Conservation (phyloP, 805 yeast species). For the Barnettozyma sucrosica region DNA sequence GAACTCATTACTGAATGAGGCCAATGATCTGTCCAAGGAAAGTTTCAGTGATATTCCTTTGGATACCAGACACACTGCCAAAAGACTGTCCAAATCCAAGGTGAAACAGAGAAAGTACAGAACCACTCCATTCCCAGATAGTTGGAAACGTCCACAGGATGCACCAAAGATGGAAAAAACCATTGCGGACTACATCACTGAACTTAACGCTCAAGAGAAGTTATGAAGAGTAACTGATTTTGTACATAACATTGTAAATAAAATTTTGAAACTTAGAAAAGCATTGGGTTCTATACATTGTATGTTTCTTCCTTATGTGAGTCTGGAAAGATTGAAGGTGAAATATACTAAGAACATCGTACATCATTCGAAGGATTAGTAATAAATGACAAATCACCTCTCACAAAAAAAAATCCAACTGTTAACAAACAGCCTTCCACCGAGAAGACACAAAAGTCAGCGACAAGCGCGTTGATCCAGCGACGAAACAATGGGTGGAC, state of each 20-base stretch:
- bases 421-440: not conserved
- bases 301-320: no score
- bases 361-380: no score
- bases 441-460: not conserved
- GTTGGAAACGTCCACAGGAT: constrained; percentile 73
- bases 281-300: no score
- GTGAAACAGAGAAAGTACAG: constrained; percentile 34
- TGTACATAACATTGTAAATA: not conserved
- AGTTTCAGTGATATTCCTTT: constrained; percentile 74
- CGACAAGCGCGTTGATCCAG: not conserved
- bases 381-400: not conserved
- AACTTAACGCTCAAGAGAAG: constrained; percentile 3
- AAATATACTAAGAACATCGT: no score
- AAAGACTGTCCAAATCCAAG: constrained; percentile 35
- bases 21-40: constrained; percentile 53
- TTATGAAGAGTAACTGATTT: not conserved
- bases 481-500: not conserved
- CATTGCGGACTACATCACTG: constrained; percentile 18
- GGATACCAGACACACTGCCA: constrained; percentile 63
- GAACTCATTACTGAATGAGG: constrained; percentile 52
- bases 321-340: no score
- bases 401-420: not conserved
- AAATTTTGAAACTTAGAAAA: not conserved
- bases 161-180: constrained; percentile 44
- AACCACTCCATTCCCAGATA: constrained; percentile 56